Percentiles rank a stretch among this genome's conserved stretches.
These are phyloP conservation scores for Parsonsia alboflavescens DNA, from an alignment of 257 asterid genomes.

Conservation along the genomic window DNA sequence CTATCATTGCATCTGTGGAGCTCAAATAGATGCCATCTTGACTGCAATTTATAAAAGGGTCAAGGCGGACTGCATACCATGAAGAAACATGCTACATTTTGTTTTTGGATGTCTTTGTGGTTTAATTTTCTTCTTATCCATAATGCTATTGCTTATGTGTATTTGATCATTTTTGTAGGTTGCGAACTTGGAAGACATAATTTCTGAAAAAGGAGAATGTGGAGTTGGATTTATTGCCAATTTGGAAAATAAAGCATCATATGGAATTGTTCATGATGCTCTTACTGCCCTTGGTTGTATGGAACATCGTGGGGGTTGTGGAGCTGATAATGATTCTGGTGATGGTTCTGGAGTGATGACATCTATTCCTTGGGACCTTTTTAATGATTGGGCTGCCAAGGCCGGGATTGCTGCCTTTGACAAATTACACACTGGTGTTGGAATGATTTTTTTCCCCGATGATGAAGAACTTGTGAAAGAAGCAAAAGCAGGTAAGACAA, in stretches of 20 bases:
- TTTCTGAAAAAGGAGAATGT: slow-evolving; percentile 91
- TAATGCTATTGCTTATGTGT: neutral
- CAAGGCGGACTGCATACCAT: neutral
- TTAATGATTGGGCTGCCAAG: slow-evolving; percentile 81
- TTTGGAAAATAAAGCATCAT: slow-evolving; percentile 77
- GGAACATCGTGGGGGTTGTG: slow-evolving; percentile 99
- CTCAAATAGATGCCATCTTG: neutral
- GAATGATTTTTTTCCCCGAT: slow-evolving; percentile 91
- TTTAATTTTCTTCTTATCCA: neutral
- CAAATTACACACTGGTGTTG: slow-evolving; percentile 80
- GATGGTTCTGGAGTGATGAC: slow-evolving; percentile 99
- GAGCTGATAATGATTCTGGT: slow-evolving; percentile 98
- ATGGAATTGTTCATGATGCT: slow-evolving; percentile 82
- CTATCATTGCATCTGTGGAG: neutral
- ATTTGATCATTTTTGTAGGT: slow-evolving; percentile 39
- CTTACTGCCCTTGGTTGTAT: slow-evolving; percentile 95
- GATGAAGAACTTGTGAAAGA: slow-evolving; percentile 55
- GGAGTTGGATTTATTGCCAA: slow-evolving; percentile 98
- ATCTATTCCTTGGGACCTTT: slow-evolving; percentile 92
- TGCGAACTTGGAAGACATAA: slow-evolving; percentile 76
- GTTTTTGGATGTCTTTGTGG: neutral
- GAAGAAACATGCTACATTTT: neutral
- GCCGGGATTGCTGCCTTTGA: slow-evolving; percentile 70
- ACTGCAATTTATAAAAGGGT: neutral
- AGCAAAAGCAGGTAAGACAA: slow-evolving; percentile 68